A percentile compares a stretch with the other conserved stretches of the same genome.
Conservation (phyloP, 495 filamentous ascomycete species). For the Aspergillus avenaceus region DNA sequence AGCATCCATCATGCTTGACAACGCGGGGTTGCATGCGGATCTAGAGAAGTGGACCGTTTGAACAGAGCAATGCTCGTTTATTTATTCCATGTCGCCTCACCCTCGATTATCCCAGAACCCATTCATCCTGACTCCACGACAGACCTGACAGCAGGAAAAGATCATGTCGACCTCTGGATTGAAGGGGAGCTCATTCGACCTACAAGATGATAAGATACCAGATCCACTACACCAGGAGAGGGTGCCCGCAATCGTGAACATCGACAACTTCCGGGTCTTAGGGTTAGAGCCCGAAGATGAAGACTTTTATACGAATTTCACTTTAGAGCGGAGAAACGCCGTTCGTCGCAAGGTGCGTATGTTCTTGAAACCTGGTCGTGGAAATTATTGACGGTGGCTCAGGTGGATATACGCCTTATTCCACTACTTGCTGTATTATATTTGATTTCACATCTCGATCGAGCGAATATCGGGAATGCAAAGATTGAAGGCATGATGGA, state of each 20-base stretch:
- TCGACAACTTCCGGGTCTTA: slow-evolving; percentile 21
- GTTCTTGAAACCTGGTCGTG: not conserved
- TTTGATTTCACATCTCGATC: slow-evolving; percentile 48
- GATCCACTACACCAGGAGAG: slow-evolving; percentile 11
- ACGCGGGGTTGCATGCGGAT: not conserved
- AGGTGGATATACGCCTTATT: slow-evolving; percentile 26
- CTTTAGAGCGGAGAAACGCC: slow-evolving; percentile 12
- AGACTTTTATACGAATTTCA: slow-evolving; percentile 19
- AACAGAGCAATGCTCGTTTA: not conserved
- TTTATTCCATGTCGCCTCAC: not conserved
- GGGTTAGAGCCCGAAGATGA: slow-evolving; percentile 22
- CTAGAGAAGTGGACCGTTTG: not conserved
- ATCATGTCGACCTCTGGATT: not conserved
- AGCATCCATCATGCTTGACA: not conserved
- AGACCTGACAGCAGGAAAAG: too few species aligned
- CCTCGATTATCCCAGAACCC: too few species aligned
- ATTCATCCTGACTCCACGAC: too few species aligned
- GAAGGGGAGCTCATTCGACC: not conserved
- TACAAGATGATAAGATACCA: slow-evolving; percentile 9
- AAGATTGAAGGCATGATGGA: slow-evolving; percentile 66
- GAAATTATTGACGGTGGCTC: not conserved
- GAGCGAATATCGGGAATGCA: slow-evolving; percentile 69
- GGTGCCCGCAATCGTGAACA: slow-evolving; percentile 1
- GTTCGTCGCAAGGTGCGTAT: slow-evolving; percentile 16
- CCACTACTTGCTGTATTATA: slow-evolving; percentile 40